A percentile compares a stretch with the other conserved stretches of the same genome.
Conservation (phyloP, 2,329 filamentous ascomycete genomes). For the Myotisia sp. region DNA sequence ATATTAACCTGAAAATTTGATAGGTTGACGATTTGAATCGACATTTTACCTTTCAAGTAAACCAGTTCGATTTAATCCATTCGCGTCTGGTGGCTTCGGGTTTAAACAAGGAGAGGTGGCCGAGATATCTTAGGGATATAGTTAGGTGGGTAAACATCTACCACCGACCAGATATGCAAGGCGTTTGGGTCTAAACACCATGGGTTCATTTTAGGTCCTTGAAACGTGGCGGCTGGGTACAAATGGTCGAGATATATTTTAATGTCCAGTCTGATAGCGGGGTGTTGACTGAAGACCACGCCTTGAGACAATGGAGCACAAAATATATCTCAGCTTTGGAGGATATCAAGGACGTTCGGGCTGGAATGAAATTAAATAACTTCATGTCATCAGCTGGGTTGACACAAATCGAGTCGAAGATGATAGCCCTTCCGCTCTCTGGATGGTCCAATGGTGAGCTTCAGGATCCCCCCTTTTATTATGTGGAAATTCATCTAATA, state of each 20-base stretch:
- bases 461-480: neutral
- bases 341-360: constrained; percentile 51
- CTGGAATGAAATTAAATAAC: constrained; percentile 44
- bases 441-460: constrained; percentile 52
- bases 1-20: constrained; percentile 3
- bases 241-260: constrained; percentile 77
- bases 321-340: constrained; percentile 49
- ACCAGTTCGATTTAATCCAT: constrained; percentile 70
- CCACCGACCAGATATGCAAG: too few relatives aligned
- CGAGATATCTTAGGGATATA: constrained; percentile 61
- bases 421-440: constrained; percentile 55
- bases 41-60: constrained; percentile 52
- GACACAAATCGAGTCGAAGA: constrained; percentile 49
- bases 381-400: constrained; percentile 51
- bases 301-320: constrained; percentile 51
- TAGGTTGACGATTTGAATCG: constrained; percentile 57
- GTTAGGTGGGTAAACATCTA: constrained; percentile 33
- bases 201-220: constrained; percentile 37
- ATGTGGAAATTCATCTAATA: constrained; percentile 13
- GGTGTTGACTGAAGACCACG: constrained; percentile 53
- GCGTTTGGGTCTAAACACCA: neutral
- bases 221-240: constrained; percentile 66
- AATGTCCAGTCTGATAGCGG: constrained; percentile 79
- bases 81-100: constrained; percentile 49
- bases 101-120: constrained; percentile 60